These are phyloP conservation scores for Boeremia lycopersici DNA, from an alignment of 2,329 filamentous ascomycete genomes.

Conservation along the genomic window DNA sequence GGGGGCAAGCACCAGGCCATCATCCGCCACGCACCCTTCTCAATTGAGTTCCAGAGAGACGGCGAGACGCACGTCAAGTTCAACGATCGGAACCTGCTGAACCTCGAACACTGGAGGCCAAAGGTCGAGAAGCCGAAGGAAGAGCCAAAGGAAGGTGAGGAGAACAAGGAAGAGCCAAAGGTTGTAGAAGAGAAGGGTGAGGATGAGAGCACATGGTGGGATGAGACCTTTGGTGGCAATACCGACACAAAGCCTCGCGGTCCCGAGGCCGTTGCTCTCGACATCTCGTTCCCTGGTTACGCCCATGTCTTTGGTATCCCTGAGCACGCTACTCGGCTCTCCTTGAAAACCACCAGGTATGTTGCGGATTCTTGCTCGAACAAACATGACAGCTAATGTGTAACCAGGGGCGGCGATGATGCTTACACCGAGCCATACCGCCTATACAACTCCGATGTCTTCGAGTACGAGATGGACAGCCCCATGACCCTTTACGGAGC, in stretches of 20 bases:
- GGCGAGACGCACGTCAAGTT: conserved; percentile 82
- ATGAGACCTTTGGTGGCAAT: conserved; percentile 92
- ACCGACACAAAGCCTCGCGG: conserved; percentile 95
- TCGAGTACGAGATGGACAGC: conserved; percentile 95
- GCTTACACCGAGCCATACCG: conserved; percentile 90
- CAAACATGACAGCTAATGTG: conserved; percentile 1
- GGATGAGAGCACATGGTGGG: conserved; percentile 96
- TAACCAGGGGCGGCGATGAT: conserved; percentile 72
- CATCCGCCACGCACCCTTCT: conserved; percentile 82
- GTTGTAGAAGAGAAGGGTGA: conserved; percentile 57
- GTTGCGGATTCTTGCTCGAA: not conserved
- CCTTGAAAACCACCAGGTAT: conserved; percentile 83
- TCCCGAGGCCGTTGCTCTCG: conserved; percentile 87
- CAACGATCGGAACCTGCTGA: conserved; percentile 88
- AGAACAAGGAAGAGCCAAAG: conserved; percentile 50
- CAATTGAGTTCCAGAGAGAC: conserved; percentile 84
- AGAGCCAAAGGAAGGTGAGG: conserved; percentile 58
- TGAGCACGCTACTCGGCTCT: conserved; percentile 86
- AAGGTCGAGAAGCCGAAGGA: conserved; percentile 71
- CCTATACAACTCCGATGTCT: conserved; percentile 95
- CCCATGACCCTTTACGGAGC: conserved; percentile 98
- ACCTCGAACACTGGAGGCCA: conserved; percentile 92
- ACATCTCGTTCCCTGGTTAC: conserved; percentile 91
- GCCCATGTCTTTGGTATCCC: conserved; percentile 93
- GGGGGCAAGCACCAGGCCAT: conserved; percentile 78